Evolutionary conservation across 345 rosid species (phyloP), one percentile per base, ranked within the genome.

Genomic region (Gossypium ekmanianum): DNA sequence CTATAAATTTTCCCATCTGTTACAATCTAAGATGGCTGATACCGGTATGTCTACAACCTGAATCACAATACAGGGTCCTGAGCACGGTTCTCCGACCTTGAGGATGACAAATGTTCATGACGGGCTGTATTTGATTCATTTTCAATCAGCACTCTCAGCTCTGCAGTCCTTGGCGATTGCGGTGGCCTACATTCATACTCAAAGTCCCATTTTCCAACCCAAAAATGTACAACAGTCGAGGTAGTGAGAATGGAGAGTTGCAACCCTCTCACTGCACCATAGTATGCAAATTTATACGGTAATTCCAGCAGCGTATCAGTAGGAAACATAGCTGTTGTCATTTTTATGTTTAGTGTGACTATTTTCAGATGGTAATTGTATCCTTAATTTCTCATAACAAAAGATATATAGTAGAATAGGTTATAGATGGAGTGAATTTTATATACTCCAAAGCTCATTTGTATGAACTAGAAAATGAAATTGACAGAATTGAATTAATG

Each of bases 151-250:
- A 39, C 82, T 92, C 48, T 92, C 98, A 55, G 91, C 86, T 63
- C 80, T 94, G 89, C 98, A 94, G 80, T 80, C 92, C 56, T 85
- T 94, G 75, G 81, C 94, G 27, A 84, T 92, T 79, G 97, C 97
- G 72, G 81, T 94, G 66, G 98, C 98, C 11, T 88, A 81, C 71
- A 85, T 91, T 76, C 98, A 94, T 85, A 73, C 83, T 68, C 90
- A 86, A 77, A 89, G 84, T 81, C 86, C 90, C 8, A 74, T 75
- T 69, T 82, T 89, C 29, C 80, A 77, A 79, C 86, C 91, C 43
- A 68, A 76, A 85, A 80, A 69, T 81, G 87, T 85, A 84, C 76
- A 86, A 79, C 79, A 77, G 54, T 80, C 74, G 58, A 82, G 76
- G 63, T 80, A 78, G 82, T 62, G 27, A 66, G 71, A 72, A 73